Conservation (phyloP, 2,329 filamentous ascomycete species). For the Ambrosiella beaveri region DNA sequence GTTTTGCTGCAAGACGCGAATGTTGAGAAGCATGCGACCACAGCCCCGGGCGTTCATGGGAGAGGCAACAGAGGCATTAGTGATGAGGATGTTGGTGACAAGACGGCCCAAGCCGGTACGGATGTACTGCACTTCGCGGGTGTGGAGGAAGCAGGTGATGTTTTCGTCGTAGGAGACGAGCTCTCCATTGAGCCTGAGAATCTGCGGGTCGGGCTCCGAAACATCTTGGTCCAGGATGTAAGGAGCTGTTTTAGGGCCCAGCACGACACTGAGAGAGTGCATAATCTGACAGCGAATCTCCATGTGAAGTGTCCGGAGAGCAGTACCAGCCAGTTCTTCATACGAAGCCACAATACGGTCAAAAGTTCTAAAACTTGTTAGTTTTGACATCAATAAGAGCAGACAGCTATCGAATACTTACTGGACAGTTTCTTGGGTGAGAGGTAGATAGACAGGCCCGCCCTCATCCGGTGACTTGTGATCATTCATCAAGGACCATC, state of each 20-base stretch:
- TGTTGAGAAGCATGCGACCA: conserved; percentile 75
- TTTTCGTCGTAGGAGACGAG: conserved; percentile 81
- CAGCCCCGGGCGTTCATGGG: conserved; percentile 75
- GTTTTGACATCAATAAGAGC: not conserved
- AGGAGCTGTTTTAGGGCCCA: conserved; percentile 42
- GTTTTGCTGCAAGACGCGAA: conserved; percentile 88
- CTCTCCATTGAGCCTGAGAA: conserved; percentile 69
- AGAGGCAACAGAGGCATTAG: conserved; percentile 51
- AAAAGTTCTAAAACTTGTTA: conserved; percentile 43
- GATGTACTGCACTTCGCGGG: conserved; percentile 56
- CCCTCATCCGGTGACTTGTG: conserved; percentile 37
- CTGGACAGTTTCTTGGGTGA: conserved; percentile 71
- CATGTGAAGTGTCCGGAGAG: conserved; percentile 73
- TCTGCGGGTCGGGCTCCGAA: conserved; percentile 58
- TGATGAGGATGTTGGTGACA: conserved; percentile 62
- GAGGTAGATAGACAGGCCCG: conserved; percentile 61
- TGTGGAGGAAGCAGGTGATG: conserved; percentile 52
- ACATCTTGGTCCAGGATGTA: conserved; percentile 55
- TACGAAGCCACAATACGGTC: conserved; percentile 75
- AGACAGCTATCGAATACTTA: conserved; percentile 28
- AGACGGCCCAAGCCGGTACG: conserved; percentile 59
- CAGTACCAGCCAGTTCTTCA: conserved; percentile 59
- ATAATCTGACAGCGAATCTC: conserved; percentile 77
- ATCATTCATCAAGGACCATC: conserved; percentile 70
- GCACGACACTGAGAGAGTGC: conserved; percentile 51